These are phyloP conservation scores for Asterionellopsis glacialis DNA, from an alignment of 108 stramenopile genomes.

Conservation along the genomic window DNA sequence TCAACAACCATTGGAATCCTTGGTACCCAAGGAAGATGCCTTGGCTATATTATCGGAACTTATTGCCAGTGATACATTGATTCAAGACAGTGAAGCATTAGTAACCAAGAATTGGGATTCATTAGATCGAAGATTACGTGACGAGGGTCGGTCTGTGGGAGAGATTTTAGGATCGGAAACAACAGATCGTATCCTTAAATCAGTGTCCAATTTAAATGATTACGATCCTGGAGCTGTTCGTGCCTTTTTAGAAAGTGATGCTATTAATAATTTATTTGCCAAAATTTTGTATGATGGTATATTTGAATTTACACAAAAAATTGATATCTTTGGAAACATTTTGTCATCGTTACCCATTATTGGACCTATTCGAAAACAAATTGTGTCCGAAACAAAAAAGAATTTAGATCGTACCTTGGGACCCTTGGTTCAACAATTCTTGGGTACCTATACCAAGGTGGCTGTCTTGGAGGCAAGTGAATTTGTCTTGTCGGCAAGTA, in stretches of 20 bases:
- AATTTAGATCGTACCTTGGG: slow-evolving; percentile 56
- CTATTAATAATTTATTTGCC: slow-evolving; percentile 55
- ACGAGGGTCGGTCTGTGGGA: slow-evolving; percentile 38
- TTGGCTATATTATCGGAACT: slow-evolving; percentile 42
- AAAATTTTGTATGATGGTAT: slow-evolving; percentile 60
- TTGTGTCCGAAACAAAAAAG: slow-evolving; percentile 49
- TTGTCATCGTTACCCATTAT: slow-evolving; percentile 49
- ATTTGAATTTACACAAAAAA: slow-evolving; percentile 54
- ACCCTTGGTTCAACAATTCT: slow-evolving; percentile 44
- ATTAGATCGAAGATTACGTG: slow-evolving; percentile 23
- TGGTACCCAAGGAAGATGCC: slow-evolving; percentile 45
- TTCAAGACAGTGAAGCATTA: slow-evolving; percentile 30
- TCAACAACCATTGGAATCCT: slow-evolving; percentile 29
- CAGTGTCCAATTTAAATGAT: slow-evolving; percentile 15
- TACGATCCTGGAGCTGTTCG: slow-evolving; percentile 57
- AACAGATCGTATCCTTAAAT: slow-evolving; percentile 41
- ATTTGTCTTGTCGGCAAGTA: slow-evolving; percentile 50
- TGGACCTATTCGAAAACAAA: slow-evolving; percentile 66
- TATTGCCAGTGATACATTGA: slow-evolving; percentile 26
- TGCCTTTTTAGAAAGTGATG: slow-evolving; percentile 53
- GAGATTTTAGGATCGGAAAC: slow-evolving; percentile 41
- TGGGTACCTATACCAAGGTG: slow-evolving; percentile 51
- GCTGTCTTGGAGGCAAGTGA: slow-evolving; percentile 51
- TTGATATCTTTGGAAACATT: slow-evolving; percentile 63
- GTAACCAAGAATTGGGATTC: slow-evolving; percentile 50